Evolutionary conservation across 2,329 filamentous ascomycete species (phyloP).

Genomic region (Xylariaceae sp.): DNA sequence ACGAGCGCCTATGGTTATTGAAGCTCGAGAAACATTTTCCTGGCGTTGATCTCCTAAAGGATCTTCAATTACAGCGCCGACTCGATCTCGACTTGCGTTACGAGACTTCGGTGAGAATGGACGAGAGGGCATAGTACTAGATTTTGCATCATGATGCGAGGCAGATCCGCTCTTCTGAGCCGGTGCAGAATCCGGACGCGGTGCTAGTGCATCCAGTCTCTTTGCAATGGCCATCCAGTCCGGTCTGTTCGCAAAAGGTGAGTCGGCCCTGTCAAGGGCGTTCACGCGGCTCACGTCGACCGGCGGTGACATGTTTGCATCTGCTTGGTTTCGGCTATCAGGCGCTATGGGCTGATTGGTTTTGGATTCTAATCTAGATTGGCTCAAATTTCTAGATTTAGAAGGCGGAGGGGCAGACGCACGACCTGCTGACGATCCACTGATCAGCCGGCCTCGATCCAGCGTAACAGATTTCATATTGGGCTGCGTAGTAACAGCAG

Average conservation of each 20-base stretch:
- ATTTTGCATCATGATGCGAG: background rate
- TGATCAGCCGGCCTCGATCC: background rate
- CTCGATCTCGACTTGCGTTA: slow-evolving; percentile 15
- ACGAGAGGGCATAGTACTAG: slow-evolving; percentile 1
- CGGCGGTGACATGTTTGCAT: background rate
- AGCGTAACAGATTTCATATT: background rate
- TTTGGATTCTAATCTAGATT: too few species aligned
- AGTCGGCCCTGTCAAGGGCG: background rate
- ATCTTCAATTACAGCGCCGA: slow-evolving; percentile 4
- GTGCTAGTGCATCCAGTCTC: slow-evolving; percentile 23
- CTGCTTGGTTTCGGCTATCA: too few species aligned
- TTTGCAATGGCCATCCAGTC: slow-evolving; percentile 14
- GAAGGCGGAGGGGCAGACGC: too few species aligned
- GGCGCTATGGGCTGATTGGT: too few species aligned
- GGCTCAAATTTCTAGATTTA: too few species aligned
- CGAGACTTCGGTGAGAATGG: slow-evolving; percentile 15
- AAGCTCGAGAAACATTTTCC: background rate
- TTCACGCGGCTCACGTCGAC: background rate
- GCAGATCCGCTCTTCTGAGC: background rate
- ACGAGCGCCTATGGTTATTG: background rate
- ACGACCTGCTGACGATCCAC: too few species aligned
- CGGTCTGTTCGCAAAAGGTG: background rate
- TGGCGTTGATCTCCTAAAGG: slow-evolving; percentile 14
- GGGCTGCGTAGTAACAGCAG: slow-evolving; percentile 1
- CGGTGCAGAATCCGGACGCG: slow-evolving; percentile 24